phyloP scores from a whole-genome alignment of 441 rosid species.

The Croton setiger region DNA sequence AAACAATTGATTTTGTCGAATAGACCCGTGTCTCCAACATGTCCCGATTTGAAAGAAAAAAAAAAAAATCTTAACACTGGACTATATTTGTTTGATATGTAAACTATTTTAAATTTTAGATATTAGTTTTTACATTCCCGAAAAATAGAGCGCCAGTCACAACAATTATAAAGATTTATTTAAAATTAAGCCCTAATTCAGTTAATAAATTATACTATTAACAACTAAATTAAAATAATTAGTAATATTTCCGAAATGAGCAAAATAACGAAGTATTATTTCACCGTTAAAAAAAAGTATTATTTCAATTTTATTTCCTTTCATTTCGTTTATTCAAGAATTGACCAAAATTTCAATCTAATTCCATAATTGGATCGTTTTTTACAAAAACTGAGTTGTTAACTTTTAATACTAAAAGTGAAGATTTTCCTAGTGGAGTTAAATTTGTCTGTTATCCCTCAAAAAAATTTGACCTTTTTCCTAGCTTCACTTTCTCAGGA shows the following conservation, averaged over 20 bases:
- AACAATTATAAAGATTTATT: not conserved
- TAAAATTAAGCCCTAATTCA: not conserved
- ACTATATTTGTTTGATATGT: too few relatives aligned
- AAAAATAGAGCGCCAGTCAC: not conserved
- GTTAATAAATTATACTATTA: too few relatives aligned
- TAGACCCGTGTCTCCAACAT: too few relatives aligned
- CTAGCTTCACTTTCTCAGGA: not conserved
- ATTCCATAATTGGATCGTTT: not conserved
- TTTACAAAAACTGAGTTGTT: not conserved
- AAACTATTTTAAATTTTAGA: slow-evolving; percentile 26
- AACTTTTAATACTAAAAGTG: not conserved
- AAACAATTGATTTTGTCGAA: too few relatives aligned
- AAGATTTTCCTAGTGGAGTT: not conserved
- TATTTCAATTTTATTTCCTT: too few relatives aligned
- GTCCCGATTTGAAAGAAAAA: too few relatives aligned
- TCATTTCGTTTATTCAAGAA: not conserved
- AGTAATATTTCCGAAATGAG: too few relatives aligned
- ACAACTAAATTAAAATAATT: not conserved
- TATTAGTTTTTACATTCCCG: not conserved
- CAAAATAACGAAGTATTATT: too few relatives aligned
- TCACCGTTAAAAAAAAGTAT: too few relatives aligned
- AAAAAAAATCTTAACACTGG: too few relatives aligned
- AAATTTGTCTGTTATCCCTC: slow-evolving; percentile 1
- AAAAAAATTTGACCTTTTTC: not conserved
- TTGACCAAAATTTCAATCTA: not conserved